Evolutionary conservation across 331 rosid genomes (phyloP).

Genomic region (Phaseolus coccineus): DNA sequence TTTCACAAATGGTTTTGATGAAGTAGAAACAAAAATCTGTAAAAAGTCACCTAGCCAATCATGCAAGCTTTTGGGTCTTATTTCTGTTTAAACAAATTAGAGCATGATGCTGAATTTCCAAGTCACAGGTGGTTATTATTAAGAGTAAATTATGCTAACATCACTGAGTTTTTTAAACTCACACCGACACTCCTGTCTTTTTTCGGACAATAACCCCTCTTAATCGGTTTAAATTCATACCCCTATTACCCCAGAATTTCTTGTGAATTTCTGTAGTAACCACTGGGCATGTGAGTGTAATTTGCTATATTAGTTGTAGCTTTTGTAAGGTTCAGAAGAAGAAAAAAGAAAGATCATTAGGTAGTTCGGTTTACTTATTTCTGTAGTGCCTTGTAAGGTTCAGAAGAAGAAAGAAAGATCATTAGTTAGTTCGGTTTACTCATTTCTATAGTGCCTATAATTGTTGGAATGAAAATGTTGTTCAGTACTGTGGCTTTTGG

Average conservation of each 20-base stretch:
- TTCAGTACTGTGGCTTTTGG: constrained; percentile 5
- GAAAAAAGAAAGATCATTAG: constrained; percentile 5
- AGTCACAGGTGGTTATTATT: background rate
- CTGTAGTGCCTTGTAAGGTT: background rate
- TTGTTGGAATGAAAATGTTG: constrained; percentile 32
- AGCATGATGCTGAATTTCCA: constrained; percentile 17
- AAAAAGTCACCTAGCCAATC: background rate
- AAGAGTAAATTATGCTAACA: background rate
- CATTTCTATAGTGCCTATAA: background rate
- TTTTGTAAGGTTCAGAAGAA: background rate
- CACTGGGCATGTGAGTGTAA: background rate
- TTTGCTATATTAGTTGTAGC: background rate
- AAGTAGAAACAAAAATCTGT: background rate
- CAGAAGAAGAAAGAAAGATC: constrained; percentile 11
- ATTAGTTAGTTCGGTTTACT: background rate
- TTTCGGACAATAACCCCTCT: background rate
- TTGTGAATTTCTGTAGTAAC: background rate
- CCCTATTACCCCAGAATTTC: background rate
- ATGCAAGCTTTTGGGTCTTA: constrained; percentile 14
- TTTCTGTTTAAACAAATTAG: constrained; percentile 7
- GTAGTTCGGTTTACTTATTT: background rate
- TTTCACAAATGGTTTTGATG: background rate
- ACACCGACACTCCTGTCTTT: background rate
- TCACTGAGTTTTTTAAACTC: background rate
- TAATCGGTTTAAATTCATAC: background rate